Evolutionary conservation across 176 grass and related monocot genomes (phyloP).

Genomic region (Avena insularis): DNA sequence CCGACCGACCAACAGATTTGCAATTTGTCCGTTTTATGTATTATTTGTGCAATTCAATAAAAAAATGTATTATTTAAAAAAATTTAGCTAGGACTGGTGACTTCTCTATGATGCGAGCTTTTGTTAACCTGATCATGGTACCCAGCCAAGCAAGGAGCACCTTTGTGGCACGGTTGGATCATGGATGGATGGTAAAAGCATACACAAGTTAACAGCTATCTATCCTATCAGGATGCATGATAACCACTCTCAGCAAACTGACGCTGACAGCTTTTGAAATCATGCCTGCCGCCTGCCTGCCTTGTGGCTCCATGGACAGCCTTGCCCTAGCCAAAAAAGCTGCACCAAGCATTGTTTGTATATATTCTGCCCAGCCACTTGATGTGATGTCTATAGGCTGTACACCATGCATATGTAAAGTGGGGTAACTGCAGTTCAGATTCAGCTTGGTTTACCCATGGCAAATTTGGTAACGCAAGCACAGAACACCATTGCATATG

Average conservation of each 20-base stretch:
- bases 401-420: neutral
- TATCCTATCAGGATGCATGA: constrained; percentile 18
- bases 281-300: neutral
- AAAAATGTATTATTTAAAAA: too few relatives aligned
- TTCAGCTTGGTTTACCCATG: neutral
- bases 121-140: neutral
- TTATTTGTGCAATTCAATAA: too few relatives aligned
- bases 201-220: neutral
- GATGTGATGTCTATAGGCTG: neutral
- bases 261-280: constrained; percentile 2
- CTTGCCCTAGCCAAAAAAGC: constrained; percentile 10
- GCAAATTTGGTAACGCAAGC: neutral
- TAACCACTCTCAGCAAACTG: constrained; percentile 5
- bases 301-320: neutral
- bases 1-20: too few relatives aligned
- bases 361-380: neutral
- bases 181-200: neutral
- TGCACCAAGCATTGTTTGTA: neutral
- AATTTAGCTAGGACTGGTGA: neutral
- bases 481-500: too few relatives aligned
- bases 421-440: neutral
- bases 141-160: constrained; percentile 15
- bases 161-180: neutral
- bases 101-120: neutral
- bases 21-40: too few relatives aligned